Conservation (phyloP, 139 green algal genomes). For the Choricystis sp. region DNA sequence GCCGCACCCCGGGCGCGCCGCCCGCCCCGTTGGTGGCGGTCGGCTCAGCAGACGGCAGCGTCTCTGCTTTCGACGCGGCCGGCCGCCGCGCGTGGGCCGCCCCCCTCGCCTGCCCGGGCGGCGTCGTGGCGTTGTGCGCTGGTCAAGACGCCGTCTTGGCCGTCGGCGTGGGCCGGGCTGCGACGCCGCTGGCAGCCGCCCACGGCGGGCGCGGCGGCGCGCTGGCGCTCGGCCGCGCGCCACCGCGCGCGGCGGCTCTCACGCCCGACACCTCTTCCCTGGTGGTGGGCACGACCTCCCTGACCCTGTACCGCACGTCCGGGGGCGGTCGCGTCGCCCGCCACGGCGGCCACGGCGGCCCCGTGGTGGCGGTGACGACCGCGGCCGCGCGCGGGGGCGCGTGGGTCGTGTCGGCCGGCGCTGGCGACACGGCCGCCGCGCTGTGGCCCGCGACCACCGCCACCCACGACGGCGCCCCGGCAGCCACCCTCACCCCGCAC, state of each 20-base stretch:
- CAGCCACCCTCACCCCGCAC: neutral
- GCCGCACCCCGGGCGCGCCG: too few species aligned
- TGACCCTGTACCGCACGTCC: neutral
- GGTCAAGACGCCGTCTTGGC: conserved; percentile 1
- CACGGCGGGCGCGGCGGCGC: too few species aligned
- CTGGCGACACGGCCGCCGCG: neutral
- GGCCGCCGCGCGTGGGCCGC: neutral
- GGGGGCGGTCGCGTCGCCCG: too few species aligned
- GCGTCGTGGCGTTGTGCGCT: too few species aligned
- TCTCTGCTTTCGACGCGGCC: conserved; percentile 4
- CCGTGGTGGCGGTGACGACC: neutral
- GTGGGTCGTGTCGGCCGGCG: neutral
- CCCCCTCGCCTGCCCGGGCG: neutral
- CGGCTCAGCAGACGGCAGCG: neutral
- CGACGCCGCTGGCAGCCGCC: neutral
- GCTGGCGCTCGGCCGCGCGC: too few species aligned
- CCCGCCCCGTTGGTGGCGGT: neutral
- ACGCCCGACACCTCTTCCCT: neutral
- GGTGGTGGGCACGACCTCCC: neutral
- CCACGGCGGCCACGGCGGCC: neutral
- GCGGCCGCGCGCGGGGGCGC: too few species aligned
- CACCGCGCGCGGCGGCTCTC: too few species aligned
- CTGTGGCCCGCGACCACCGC: neutral
- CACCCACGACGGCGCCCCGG: neutral
- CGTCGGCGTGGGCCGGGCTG: conserved; percentile 1